Evolutionary conservation across 2,329 filamentous ascomycete species (phyloP).

Genomic region (Parafenestella ontariensis): DNA sequence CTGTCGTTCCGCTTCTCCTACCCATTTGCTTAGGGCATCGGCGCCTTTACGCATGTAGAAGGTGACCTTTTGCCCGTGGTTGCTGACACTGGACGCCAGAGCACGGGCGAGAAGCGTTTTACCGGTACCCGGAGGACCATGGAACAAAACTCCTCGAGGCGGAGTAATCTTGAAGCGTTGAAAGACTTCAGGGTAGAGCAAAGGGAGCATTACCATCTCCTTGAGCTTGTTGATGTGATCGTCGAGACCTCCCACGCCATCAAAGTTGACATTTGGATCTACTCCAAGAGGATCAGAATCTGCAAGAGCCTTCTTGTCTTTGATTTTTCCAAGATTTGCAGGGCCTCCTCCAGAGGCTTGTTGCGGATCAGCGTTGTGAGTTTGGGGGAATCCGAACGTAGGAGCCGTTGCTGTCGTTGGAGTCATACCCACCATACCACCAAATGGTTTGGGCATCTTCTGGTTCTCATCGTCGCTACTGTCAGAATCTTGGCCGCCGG

Average conservation of each 20-base stretch:
- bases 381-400: slow-evolving; percentile 63
- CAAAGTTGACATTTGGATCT: slow-evolving; percentile 90
- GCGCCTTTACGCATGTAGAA: slow-evolving; percentile 99
- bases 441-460: slow-evolving; percentile 61
- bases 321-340: slow-evolving; percentile 90
- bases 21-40: slow-evolving; percentile 98
- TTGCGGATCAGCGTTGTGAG: slow-evolving; percentile 63
- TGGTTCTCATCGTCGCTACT: slow-evolving; percentile 94
- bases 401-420: slow-evolving; percentile 61
- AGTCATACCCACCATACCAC: slow-evolving; percentile 70
- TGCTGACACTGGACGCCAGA: slow-evolving; percentile 86
- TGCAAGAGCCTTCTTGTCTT: slow-evolving; percentile 88
- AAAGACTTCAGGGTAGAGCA: slow-evolving; percentile 95
- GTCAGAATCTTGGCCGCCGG: slow-evolving; percentile 85
- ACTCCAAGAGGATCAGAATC: slow-evolving; percentile 95
- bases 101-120: slow-evolving; percentile 96
- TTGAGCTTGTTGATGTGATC: slow-evolving; percentile 96
- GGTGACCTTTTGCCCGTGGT: slow-evolving; percentile 90
- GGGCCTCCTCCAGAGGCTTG: slow-evolving; percentile 67
- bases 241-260: slow-evolving; percentile 89
- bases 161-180: slow-evolving; percentile 90
- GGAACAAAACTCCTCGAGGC: slow-evolving; percentile 92
- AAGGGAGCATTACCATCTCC: slow-evolving; percentile 95
- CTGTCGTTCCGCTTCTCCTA: slow-evolving; percentile 96
- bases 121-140: slow-evolving; percentile 95